These are phyloP conservation scores for Hypoxylon sp. DNA, from an alignment of 2,329 filamentous ascomycete species.

Conservation along the genomic window DNA sequence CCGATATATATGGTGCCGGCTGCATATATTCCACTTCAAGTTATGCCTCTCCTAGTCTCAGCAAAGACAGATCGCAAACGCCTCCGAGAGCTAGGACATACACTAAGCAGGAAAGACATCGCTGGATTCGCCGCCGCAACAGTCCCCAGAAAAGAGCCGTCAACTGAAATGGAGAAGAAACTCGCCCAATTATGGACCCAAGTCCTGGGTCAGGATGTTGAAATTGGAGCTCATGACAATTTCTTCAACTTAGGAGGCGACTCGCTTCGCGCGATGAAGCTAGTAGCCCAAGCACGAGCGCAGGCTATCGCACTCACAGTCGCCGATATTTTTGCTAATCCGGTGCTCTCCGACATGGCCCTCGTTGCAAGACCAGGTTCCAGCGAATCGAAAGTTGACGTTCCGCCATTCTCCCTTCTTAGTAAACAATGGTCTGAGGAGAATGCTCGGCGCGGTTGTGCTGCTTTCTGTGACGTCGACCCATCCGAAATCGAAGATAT, in stretches of 20 bases:
- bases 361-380: conserved; percentile 52
- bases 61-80: conserved; percentile 67
- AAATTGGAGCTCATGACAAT: conserved; percentile 53
- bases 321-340: conserved; percentile 62
- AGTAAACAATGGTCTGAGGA: conserved; percentile 55
- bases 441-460: conserved; percentile 57
- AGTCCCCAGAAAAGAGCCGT: conserved; percentile 56
- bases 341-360: conserved; percentile 63
- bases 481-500: conserved; percentile 62
- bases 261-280: conserved; percentile 67
- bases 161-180: conserved; percentile 58
- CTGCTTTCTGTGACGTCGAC: conserved; percentile 59
- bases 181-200: conserved; percentile 58
- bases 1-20: conserved; percentile 65
- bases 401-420: conserved; percentile 60
- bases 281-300: conserved; percentile 62
- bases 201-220: conserved; percentile 56
- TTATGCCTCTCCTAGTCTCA: conserved; percentile 65
- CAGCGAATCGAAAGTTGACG: conserved; percentile 47
- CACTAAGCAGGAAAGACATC: conserved; percentile 60
- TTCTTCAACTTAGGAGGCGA: conserved; percentile 59
- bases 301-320: conserved; percentile 61
- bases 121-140: conserved; percentile 54
- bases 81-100: conserved; percentile 62
- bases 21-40: conserved; percentile 61